A percentile compares a stretch with the other conserved stretches of the same genome.
Conservation (phyloP, 179 eudicot genomes). For the Beta macrorhiza region DNA sequence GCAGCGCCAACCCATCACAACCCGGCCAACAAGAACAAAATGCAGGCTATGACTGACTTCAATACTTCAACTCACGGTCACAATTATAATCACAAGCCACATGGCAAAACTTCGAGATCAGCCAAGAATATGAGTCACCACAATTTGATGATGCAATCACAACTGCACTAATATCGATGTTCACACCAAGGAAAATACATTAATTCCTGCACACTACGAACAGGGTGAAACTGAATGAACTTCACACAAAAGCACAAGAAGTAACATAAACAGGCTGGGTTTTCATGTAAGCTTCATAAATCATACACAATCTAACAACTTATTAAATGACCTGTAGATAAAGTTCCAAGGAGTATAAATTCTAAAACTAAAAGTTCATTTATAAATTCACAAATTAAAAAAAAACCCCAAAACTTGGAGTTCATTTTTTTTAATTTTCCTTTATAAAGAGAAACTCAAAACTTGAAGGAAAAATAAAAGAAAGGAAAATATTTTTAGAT, state of each 20-base stretch:
- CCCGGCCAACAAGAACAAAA: conserved; percentile 21
- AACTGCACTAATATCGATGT: background rate
- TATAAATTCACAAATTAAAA: background rate
- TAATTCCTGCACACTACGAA: conserved; percentile 15
- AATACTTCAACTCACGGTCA: conserved; percentile 13
- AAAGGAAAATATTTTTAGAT: too few relatives aligned
- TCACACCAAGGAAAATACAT: conserved; percentile 9
- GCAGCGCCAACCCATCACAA: conserved; percentile 62
- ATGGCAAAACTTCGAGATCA: conserved; percentile 7
- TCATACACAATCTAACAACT: conserved; percentile 15
- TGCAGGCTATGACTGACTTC: conserved; percentile 16
- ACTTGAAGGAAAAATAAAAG: too few relatives aligned
- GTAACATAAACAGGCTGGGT: conserved; percentile 10
- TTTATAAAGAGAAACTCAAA: too few relatives aligned
- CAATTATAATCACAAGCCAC: conserved; percentile 22
- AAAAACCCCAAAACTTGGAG: background rate
- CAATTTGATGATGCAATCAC: conserved; percentile 18
- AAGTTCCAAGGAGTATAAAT: too few relatives aligned
- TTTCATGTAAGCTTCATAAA: conserved; percentile 20
- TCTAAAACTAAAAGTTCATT: too few relatives aligned
- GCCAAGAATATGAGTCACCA: conserved; percentile 25
- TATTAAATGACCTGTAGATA: conserved; percentile 13
- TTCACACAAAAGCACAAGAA: conserved; percentile 19
- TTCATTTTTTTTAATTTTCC: too few relatives aligned
- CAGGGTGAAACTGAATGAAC: conserved; percentile 12